Evolutionary conservation across 164 flowering plant genomes (phyloP), one percentile per base, ranked within the genome.

Genomic region (Vitis rotundifolia): DNA sequence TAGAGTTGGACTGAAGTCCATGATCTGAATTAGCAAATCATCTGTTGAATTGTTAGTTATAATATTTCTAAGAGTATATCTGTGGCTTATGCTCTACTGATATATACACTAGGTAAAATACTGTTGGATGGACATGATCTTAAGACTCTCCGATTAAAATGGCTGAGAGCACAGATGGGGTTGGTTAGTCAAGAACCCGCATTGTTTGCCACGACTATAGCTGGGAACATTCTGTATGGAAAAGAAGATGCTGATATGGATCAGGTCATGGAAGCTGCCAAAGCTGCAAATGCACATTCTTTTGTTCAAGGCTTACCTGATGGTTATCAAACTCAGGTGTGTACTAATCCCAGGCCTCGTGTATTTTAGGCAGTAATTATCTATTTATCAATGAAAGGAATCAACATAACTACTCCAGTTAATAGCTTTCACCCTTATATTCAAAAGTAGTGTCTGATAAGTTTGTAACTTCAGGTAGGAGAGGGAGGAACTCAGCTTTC

Each of bases 101-200:
- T 37, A 54, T 12, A 37, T 71, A 69, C 44, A 37, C 29, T 44
- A 91, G 97, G 97, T 15, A 69, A 69, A 52, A 74, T 89, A 67
- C 65, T 87, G 76, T 55, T 91, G 80, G 97, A 91, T 75, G 91
- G 94, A 10, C 86, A 88, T 79, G 88, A 87, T 67, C 28, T 91
- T 53, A 83, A 74, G 71, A 67, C 11, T 69, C 82, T 91, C 9
- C 80, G 82, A 66, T 56, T 89, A 60, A 91, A 82, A 73, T 92
- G 94, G 94, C 78, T 92, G 70, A 82, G 97, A 63, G 79, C 79
- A 68, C 92, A 89, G 71, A 89, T 92, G 79, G 97, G 97, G 11
- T 74, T 92, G 71, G 97, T 92, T 37, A 87, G 89, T 75, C 97
- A 92, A 80, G 97, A 90, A 71, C 97, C 97, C 50, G 89, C 88